Conservation (phyloP, 306 rosid genomes). For the Cucurbita moschata region DNA sequence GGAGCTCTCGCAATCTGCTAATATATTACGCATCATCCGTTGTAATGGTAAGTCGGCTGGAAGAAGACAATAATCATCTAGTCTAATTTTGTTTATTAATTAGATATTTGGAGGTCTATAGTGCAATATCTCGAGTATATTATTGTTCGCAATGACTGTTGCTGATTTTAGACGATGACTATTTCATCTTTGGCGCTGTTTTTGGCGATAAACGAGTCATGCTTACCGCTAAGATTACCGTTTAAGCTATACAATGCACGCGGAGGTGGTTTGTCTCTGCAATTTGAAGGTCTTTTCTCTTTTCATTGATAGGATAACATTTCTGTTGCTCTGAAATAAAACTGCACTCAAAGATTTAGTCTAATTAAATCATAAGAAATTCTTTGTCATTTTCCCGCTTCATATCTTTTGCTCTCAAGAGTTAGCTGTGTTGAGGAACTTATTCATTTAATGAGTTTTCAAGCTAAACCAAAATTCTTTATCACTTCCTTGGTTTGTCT, state of each 20-base stretch:
- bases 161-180: background rate
- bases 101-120: background rate
- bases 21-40: background rate
- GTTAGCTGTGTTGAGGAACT: background rate
- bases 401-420: background rate
- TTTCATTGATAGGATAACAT: background rate
- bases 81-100: background rate
- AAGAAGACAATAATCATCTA: background rate
- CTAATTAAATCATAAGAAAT: background rate
- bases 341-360: background rate
- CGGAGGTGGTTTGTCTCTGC: background rate
- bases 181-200: background rate
- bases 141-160: background rate
- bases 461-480: background rate
- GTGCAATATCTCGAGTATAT: background rate
- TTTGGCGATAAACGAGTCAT: background rate
- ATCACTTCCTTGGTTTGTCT: background rate
- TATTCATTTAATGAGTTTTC: background rate
- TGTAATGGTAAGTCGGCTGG: background rate
- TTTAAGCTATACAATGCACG: background rate
- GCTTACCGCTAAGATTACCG: background rate
- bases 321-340: background rate
- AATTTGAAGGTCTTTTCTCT: background rate
- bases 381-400: background rate
- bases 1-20: background rate